Evolutionary conservation across 2,329 filamentous ascomycete species (phyloP).

Genomic region (Aspergillus pseudonomiae): DNA sequence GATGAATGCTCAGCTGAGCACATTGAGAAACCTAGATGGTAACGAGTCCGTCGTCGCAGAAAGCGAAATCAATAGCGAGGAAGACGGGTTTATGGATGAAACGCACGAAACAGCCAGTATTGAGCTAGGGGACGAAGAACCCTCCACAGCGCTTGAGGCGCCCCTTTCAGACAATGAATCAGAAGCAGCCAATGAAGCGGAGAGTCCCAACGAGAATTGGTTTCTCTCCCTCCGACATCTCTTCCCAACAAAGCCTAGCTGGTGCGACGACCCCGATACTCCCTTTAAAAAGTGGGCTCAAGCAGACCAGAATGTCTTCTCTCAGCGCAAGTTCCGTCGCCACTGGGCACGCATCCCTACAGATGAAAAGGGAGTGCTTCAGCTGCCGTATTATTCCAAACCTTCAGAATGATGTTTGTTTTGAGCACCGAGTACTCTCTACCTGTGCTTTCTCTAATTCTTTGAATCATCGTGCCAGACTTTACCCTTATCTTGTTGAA

Average conservation of each 20-base stretch:
- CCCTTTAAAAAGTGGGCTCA: conserved; percentile 43
- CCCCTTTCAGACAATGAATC: conserved; percentile 4
- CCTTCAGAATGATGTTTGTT: background rate
- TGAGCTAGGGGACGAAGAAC: conserved; percentile 38
- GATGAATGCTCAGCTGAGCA: background rate
- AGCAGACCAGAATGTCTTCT: conserved; percentile 35
- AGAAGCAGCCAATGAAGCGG: conserved; percentile 7
- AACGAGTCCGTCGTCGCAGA: background rate
- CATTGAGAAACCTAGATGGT: background rate
- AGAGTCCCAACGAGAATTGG: conserved; percentile 31
- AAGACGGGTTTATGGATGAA: conserved; percentile 21
- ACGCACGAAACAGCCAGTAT: conserved; percentile 40
- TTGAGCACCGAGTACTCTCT: background rate
- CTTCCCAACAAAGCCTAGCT: conserved; percentile 24
- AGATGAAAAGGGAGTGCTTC: conserved; percentile 39
- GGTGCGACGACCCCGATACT: conserved; percentile 40
- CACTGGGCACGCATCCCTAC: conserved; percentile 30
- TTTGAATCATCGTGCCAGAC: background rate
- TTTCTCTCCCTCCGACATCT: conserved; percentile 33
- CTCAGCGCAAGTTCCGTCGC: conserved; percentile 30
- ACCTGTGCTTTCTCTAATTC: background rate
- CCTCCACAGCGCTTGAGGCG: conserved; percentile 1
- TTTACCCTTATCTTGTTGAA: background rate
- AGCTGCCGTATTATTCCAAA: conserved; percentile 14
- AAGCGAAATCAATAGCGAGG: conserved; percentile 6